Evolutionary conservation across 2,329 filamentous ascomycete genomes (phyloP).

Genomic region (Sporothrix dimorphospora): DNA sequence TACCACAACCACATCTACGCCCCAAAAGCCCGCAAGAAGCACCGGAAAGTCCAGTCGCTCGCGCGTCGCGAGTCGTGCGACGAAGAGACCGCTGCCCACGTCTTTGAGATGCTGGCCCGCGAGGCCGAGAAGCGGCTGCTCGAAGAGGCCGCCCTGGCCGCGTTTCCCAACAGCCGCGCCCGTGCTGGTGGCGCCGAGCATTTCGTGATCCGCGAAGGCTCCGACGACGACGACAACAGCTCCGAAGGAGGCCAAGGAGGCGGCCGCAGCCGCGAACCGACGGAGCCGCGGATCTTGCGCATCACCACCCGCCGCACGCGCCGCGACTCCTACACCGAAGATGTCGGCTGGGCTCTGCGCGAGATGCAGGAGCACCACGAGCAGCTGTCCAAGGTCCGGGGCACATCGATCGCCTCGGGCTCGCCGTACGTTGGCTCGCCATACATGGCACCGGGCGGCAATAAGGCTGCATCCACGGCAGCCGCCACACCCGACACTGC

Average conservation of each 20-base stretch:
- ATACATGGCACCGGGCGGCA: not conserved
- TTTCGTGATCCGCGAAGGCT: conserved; percentile 68
- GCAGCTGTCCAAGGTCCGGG: conserved; percentile 55
- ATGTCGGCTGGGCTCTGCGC: conserved; percentile 72
- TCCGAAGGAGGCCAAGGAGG: conserved; percentile 35
- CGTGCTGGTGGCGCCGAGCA: conserved; percentile 72
- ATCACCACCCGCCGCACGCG: conserved; percentile 41
- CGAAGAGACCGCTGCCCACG: conserved; percentile 73
- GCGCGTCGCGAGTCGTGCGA: conserved; percentile 72
- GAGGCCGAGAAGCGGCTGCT: conserved; percentile 79
- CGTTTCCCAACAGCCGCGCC: conserved; percentile 73
- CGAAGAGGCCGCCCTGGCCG: conserved; percentile 70
- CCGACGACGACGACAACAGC: conserved; percentile 56
- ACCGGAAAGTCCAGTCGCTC: conserved; percentile 43
- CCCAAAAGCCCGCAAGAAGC: conserved; percentile 49
- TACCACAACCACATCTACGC: conserved; percentile 65
- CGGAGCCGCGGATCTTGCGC: conserved; percentile 10
- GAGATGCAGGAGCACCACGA: conserved; percentile 81
- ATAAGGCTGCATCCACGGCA: not conserved
- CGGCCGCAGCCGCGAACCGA: conserved; percentile 32
- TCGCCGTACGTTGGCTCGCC: too few species aligned
- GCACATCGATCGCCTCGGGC: not conserved
- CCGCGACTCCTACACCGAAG: conserved; percentile 65
- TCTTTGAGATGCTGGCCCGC: conserved; percentile 77
- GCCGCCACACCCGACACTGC: not conserved